phyloP scores from a whole-genome alignment of 2,329 filamentous ascomycete species.

The Talaromyces sp. region DNA sequence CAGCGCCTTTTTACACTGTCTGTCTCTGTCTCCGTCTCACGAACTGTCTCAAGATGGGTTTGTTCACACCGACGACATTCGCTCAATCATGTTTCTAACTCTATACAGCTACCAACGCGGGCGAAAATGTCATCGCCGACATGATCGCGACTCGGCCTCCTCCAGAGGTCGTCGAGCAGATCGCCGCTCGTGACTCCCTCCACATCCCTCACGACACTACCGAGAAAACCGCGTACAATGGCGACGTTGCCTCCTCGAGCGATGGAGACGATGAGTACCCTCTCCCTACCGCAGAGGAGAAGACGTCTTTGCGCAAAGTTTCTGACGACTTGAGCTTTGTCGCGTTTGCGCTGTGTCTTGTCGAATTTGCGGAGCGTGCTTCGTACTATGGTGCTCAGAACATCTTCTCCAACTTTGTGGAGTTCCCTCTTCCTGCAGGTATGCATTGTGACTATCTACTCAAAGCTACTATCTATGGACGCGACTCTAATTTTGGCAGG shows the following conservation, averaged over 20 bases:
- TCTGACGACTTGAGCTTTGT: conserved; percentile 55
- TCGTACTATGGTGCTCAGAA: conserved; percentile 56
- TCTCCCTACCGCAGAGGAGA: conserved; percentile 49
- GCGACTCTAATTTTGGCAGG: conserved; percentile 29
- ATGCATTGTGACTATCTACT: background rate
- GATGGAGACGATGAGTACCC: conserved; percentile 27
- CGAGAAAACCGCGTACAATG: background rate
- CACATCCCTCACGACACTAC: conserved; percentile 4
- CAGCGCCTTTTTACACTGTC: background rate
- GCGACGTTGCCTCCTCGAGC: background rate
- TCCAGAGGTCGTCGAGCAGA: conserved; percentile 15
- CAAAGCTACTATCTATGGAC: background rate
- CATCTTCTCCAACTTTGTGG: conserved; percentile 60
- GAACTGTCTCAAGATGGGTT: conserved; percentile 14
- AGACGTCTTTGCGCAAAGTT: conserved; percentile 46
- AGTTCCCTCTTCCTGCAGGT: conserved; percentile 55
- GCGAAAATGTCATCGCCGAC: conserved; percentile 14
- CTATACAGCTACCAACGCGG: conserved; percentile 3
- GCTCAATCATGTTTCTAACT: background rate
- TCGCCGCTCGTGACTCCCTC: conserved; percentile 11
- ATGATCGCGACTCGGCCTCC: conserved; percentile 15
- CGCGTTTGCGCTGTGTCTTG: conserved; percentile 55
- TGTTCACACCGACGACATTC: background rate
- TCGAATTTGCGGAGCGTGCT: conserved; percentile 58
- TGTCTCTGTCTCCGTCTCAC: background rate